A percentile compares a stretch with the other conserved stretches of the same genome.
Evolutionary conservation across 306 rosid genomes (phyloP).

Genomic region (Vigna radiata): DNA sequence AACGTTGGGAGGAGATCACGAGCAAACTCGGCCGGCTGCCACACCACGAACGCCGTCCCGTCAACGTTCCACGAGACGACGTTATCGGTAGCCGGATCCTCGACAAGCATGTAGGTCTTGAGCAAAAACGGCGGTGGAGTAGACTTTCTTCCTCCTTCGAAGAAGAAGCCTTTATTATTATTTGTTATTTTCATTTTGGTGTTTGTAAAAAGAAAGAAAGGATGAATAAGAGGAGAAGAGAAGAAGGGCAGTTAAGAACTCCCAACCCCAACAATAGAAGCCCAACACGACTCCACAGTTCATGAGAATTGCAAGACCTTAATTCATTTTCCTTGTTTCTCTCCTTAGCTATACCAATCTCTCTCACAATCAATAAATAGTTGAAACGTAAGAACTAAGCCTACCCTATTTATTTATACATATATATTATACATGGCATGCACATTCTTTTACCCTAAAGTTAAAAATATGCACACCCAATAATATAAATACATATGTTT

Average conservation of each 20-base stretch:
- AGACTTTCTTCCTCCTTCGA: constrained; percentile 73
- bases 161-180: constrained; percentile 59
- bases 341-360: constrained; percentile 23
- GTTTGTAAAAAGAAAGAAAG: background rate
- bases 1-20: constrained; percentile 93
- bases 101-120: constrained; percentile 85
- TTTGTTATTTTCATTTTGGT: constrained; percentile 47
- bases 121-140: constrained; percentile 88
- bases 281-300: constrained; percentile 99
- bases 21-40: constrained; percentile 94
- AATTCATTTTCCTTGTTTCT: constrained; percentile 3
- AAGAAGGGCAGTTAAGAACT: constrained; percentile 98
- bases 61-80: constrained; percentile 78
- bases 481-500: background rate
- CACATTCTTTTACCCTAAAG: constrained; percentile 21
- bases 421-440: constrained; percentile 38
- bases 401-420: constrained; percentile 44
- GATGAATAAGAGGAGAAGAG: constrained; percentile 66
- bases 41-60: constrained; percentile 87
- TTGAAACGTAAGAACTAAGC: constrained; percentile 68
- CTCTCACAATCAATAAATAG: constrained; percentile 31
- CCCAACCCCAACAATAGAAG: constrained; percentile 99
- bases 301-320: constrained; percentile 82
- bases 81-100: constrained; percentile 75
- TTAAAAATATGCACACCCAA: constrained; percentile 25